Conservation (phyloP, 345 rosid species). For the Pugionium dolabratum region DNA sequence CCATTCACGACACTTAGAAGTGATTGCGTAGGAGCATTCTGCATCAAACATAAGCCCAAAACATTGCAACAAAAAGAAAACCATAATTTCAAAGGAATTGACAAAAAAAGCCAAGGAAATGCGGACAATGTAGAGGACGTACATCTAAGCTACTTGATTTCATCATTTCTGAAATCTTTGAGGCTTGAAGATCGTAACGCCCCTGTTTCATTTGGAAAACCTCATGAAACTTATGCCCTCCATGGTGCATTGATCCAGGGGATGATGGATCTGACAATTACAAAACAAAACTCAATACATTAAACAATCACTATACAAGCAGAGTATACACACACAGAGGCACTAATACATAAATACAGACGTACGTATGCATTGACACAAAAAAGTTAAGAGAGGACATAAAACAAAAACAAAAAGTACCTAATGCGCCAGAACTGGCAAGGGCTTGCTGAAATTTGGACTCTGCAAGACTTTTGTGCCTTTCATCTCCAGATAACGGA, state of each 20-base stretch:
- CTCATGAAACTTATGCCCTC: slow-evolving; percentile 86
- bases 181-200: slow-evolving; percentile 75
- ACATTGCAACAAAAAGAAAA: slow-evolving; percentile 21
- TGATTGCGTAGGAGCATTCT: slow-evolving; percentile 96
- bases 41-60: slow-evolving; percentile 36
- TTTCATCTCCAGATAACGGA: slow-evolving; percentile 55
- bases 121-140: slow-evolving; percentile 24
- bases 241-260: slow-evolving; percentile 55
- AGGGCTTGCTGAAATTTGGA: slow-evolving; percentile 56
- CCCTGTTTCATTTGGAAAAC: slow-evolving; percentile 89
- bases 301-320: not conserved
- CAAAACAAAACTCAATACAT: not conserved
- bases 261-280: slow-evolving; percentile 51
- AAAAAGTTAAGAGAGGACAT: not conserved
- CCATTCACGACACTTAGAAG: slow-evolving; percentile 85
- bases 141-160: slow-evolving; percentile 82
- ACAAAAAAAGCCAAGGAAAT: not conserved
- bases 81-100: no score
- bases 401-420: slow-evolving; percentile 26
- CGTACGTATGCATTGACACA: slow-evolving; percentile 14
- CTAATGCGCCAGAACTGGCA: slow-evolving; percentile 50
- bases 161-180: slow-evolving; percentile 89
- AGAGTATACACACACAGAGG: not conserved
- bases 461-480: slow-evolving; percentile 45
- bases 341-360: no score